A percentile compares a stretch with the other conserved stretches of the same genome.
Conservation (phyloP, 495 filamentous ascomycete genomes). For the Lophiostoma macrostomum region DNA sequence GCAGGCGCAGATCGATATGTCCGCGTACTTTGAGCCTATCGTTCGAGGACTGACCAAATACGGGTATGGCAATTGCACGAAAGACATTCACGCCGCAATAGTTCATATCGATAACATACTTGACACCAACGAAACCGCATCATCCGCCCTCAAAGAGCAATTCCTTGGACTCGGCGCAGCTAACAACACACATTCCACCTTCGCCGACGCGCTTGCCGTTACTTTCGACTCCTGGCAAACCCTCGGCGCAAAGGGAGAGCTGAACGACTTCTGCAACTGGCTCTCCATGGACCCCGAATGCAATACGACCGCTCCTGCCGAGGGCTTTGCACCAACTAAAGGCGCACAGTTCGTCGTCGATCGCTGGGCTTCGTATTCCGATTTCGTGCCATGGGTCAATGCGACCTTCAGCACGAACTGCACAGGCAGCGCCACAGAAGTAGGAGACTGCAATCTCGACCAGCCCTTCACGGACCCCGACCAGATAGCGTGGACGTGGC, state of each 20-base stretch:
- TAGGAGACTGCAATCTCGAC: constrained; percentile 44
- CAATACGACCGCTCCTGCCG: constrained; percentile 31
- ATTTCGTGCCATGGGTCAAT: constrained; percentile 46
- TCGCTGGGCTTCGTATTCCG: constrained; percentile 49
- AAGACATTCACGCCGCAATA: constrained; percentile 52
- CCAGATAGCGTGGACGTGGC: constrained; percentile 56
- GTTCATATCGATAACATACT: constrained; percentile 51
- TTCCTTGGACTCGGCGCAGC: constrained; percentile 53
- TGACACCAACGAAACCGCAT: constrained; percentile 38
- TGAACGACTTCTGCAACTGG: constrained; percentile 48
- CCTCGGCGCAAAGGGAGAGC: constrained; percentile 48
- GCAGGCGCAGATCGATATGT: constrained; percentile 56
- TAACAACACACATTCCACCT: constrained; percentile 50
- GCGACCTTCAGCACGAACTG: constrained; percentile 43
- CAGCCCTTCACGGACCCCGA: constrained; percentile 39
- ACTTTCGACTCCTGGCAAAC: constrained; percentile 49
- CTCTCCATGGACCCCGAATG: constrained; percentile 42
- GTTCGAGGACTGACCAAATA: constrained; percentile 52
- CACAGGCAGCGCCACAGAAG: constrained; percentile 22
- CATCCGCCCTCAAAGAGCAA: constrained; percentile 45
- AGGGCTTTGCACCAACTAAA: constrained; percentile 43
- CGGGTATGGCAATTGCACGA: constrained; percentile 53
- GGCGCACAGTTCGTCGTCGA: constrained; percentile 47
- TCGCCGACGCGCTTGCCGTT: constrained; percentile 46
- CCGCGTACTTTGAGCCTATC: constrained; percentile 55